phyloP scores from a whole-genome alignment of 2,329 filamentous ascomycete species.

The Fusarium domesticum region DNA sequence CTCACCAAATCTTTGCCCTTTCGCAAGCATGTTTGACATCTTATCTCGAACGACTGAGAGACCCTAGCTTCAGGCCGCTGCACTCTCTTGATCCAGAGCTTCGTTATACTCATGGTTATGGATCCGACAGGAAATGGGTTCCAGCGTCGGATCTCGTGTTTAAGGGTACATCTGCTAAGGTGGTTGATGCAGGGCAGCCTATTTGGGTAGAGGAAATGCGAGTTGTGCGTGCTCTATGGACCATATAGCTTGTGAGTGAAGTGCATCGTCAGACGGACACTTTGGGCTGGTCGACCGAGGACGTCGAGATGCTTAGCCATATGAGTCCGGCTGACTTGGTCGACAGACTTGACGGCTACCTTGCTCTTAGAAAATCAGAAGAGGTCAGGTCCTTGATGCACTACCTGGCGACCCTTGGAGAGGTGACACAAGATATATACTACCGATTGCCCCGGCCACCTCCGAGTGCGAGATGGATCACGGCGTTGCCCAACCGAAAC shows the following conservation, averaged over 20 bases:
- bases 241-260: conserved; percentile 16
- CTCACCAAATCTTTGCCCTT: conserved; percentile 16
- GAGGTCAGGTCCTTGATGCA: conserved; percentile 8
- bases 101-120: conserved; percentile 2
- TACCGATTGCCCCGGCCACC: conserved; percentile 9
- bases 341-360: not conserved
- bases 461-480: conserved; percentile 8
- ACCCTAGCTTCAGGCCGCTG: conserved; percentile 11
- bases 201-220: conserved; percentile 27
- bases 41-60: conserved; percentile 13
- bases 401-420: conserved; percentile 5
- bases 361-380: not conserved
- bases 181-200: conserved; percentile 13
- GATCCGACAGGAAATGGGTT: not conserved
- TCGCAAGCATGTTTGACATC: conserved; percentile 20
- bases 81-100: conserved; percentile 5
- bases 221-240: conserved; percentile 20
- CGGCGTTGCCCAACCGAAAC: conserved; percentile 3
- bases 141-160: conserved; percentile 11
- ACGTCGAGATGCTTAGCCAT: conserved; percentile 3
- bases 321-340: conserved; percentile 1
- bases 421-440: conserved; percentile 3
- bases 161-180: conserved; percentile 1
- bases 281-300: conserved; percentile 3
- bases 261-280: conserved; percentile 1